Evolutionary conservation across 2,329 filamentous ascomycete species (phyloP), one percentile per base, ranked within the genome.

Genomic region (Botrytis cinerea): DNA sequence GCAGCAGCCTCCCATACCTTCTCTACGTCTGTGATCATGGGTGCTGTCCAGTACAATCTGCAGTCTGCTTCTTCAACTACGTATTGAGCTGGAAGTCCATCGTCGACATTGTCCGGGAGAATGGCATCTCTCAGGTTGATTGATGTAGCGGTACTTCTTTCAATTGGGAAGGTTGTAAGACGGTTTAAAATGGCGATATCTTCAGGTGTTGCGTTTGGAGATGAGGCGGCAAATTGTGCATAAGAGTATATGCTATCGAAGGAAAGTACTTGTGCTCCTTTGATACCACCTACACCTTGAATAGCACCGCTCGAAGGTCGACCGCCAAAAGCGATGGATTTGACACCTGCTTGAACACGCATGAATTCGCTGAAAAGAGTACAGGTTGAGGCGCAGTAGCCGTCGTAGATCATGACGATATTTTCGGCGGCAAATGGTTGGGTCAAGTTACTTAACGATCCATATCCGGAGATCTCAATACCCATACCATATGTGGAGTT

Each of bases 261-360:
- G 7, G 20, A 25, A n/a, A 75, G 48, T 32, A 77, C 79, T 73
- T 86, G 83, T 0, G 83, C 82, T 46, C 90, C 91, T 77, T 91
- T 89, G 66, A 89, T 86, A n/a, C 90, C 91, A n/a, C 90, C 89
- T 28, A 91, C 84, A 7, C 85, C 86, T 82, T 91, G 89, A 83
- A 91, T 92, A 0, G 86, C 85, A 0, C 82, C 82, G 0, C 83
- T 77, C 18, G 82, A 81, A 0, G 90, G 87, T 1, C 88, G 86
- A 2, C 91, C 91, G 16, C 91, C 90, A 38, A 90, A 83, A 1
- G 84, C 84, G 63, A 91, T 84, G 51, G 86, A 87, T 75, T 86
- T 86, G 2, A 91, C 86, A 35, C 86, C 85, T 46, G 83, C 84
- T 73, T 84, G 83, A 73, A 83, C 80, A 10, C 84, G 84, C 83